Conservation (phyloP, 2,329 filamentous ascomycete genomes). For the Xylaria sp. region DNA sequence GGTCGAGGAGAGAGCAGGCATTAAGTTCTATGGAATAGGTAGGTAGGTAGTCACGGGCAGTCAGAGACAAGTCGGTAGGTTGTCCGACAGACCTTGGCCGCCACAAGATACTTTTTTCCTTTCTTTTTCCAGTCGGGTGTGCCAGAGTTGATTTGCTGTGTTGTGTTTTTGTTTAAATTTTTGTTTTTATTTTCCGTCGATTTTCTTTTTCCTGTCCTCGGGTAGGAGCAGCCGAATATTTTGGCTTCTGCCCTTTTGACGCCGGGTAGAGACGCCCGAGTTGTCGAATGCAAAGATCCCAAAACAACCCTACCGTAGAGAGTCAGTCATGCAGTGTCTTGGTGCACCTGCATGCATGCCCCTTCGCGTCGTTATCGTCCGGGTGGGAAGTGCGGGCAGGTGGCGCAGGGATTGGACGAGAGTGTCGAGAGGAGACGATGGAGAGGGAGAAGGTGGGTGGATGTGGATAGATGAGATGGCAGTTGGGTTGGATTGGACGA, state of each 20-base stretch:
- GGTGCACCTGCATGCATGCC: conserved; percentile 36
- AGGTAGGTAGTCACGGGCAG: background rate
- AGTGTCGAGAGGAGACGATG: background rate
- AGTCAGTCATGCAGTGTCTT: conserved; percentile 35
- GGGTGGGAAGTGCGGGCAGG: conserved; percentile 29
- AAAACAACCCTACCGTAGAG: conserved; percentile 21
- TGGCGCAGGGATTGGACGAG: conserved; percentile 12
- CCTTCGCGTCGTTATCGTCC: conserved; percentile 35
- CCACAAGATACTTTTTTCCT: conserved; percentile 11
- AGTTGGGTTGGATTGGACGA: conserved; percentile 11
- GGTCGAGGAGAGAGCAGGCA: conserved; percentile 19
- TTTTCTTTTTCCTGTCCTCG: conserved; percentile 28
- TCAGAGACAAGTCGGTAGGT: conserved; percentile 18
- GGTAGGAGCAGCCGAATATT: conserved; percentile 25
- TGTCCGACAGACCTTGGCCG: conserved; percentile 7
- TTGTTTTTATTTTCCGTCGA: conserved; percentile 15
- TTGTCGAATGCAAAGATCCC: conserved; percentile 27
- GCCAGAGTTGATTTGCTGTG: background rate
- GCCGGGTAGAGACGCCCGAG: conserved; percentile 28
- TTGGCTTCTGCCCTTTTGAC: conserved; percentile 18
- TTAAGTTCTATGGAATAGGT: conserved; percentile 5
- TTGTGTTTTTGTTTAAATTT: background rate
- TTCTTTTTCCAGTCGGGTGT: conserved; percentile 1
- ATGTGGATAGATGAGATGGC: conserved; percentile 9
- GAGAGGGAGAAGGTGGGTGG: background rate